These are phyloP conservation scores for Lophium mytilinum DNA, from an alignment of 495 filamentous ascomycete species.

Conservation along the genomic window DNA sequence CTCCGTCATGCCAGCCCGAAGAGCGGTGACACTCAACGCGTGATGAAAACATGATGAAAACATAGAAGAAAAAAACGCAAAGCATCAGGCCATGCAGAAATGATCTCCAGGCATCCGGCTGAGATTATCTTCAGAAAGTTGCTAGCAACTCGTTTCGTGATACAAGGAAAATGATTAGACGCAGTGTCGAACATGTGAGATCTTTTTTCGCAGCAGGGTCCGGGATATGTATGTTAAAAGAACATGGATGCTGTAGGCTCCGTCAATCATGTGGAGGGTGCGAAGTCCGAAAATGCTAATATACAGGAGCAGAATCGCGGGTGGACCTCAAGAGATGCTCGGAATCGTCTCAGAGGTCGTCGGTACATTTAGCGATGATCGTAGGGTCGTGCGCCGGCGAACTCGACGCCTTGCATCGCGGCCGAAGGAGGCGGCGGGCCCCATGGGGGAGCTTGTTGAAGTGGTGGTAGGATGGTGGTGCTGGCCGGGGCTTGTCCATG, in stretches of 20 bases:
- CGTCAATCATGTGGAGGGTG: conserved; percentile 2
- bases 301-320: background rate
- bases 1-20: too few relatives aligned
- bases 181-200: background rate
- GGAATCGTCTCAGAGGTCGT: background rate
- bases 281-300: background rate
- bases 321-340: background rate
- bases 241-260: background rate
- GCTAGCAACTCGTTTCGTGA: background rate
- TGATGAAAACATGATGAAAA: too few relatives aligned
- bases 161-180: background rate
- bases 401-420: conserved; percentile 25
- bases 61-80: too few relatives aligned
- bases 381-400: conserved; percentile 17
- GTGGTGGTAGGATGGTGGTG: conserved; percentile 12
- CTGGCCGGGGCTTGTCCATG: conserved; percentile 5
- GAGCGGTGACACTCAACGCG: too few relatives aligned
- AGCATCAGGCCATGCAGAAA: too few relatives aligned
- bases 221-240: background rate
- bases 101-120: too few relatives aligned
- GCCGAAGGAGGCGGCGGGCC: conserved; percentile 3
- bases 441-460: conserved; percentile 15
- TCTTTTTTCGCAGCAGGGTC: background rate
- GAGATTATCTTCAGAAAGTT: too few relatives aligned
- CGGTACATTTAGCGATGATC: conserved; percentile 13